These are phyloP conservation scores for Chlorella sorokiniana DNA, from an alignment of 139 green algal species.

Conservation along the genomic window DNA sequence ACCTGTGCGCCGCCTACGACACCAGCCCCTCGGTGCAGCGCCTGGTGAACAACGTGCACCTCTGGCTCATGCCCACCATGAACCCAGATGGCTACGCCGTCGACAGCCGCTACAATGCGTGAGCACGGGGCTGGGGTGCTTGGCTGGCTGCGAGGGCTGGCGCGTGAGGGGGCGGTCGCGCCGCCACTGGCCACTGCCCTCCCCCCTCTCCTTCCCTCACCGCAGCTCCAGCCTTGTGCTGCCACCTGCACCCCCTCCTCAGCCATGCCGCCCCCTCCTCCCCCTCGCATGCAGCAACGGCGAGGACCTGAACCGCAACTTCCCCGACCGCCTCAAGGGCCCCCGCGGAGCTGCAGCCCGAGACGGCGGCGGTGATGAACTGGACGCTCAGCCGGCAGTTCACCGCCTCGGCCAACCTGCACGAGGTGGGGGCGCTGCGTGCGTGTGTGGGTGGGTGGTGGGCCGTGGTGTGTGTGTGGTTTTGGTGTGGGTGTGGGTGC, in stretches of 20 bases:
- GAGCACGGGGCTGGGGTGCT: background rate
- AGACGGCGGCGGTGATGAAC: conserved; percentile 78
- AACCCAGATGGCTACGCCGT: conserved; percentile 90
- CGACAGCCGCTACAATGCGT: conserved; percentile 59
- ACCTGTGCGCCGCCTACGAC: conserved; percentile 60
- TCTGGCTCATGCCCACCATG: conserved; percentile 69
- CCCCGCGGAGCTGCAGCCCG: conserved; percentile 54
- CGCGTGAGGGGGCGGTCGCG: too few species aligned
- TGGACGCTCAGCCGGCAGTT: conserved; percentile 59
- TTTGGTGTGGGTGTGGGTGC: too few species aligned
- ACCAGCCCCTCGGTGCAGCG: background rate
- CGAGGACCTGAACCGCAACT: conserved; percentile 90
- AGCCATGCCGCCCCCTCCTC: background rate
- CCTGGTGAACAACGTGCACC: conserved; percentile 65
- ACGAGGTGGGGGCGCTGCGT: conserved; percentile 69
- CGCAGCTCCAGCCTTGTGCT: too few species aligned
- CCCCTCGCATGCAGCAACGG: conserved; percentile 40
- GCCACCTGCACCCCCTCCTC: background rate
- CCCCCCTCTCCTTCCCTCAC: background rate
- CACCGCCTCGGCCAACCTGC: conserved; percentile 60
- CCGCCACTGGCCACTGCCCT: too few species aligned
- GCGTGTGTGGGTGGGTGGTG: too few species aligned
- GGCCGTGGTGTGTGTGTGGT: too few species aligned
- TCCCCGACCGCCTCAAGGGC: conserved; percentile 78
- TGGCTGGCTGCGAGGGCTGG: too few species aligned